A percentile compares a stretch with the other conserved stretches of the same genome.
Evolutionary conservation across 2,329 filamentous ascomycete genomes (phyloP).

Genomic region (Capronia coronata): DNA sequence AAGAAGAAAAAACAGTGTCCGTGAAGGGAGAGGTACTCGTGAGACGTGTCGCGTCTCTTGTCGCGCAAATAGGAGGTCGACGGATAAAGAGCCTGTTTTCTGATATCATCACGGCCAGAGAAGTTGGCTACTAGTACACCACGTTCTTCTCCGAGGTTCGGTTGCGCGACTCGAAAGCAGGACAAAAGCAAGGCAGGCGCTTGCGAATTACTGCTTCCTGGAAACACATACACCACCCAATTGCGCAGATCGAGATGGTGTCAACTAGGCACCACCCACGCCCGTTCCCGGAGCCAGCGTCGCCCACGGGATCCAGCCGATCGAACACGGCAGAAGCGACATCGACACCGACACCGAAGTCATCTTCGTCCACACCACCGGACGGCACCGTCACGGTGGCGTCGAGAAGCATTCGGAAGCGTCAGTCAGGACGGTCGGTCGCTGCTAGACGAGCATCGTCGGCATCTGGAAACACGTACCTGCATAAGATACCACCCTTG

Average conservation of each 20-base stretch:
- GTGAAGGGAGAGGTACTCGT: too few species aligned
- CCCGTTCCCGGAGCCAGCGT: slow-evolving; percentile 40
- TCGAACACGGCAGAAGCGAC: slow-evolving; percentile 25
- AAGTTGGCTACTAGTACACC: too few species aligned
- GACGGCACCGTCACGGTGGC: slow-evolving; percentile 4
- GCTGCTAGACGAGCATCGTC: slow-evolving; percentile 10
- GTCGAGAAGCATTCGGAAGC: slow-evolving; percentile 10
- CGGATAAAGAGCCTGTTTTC: too few species aligned
- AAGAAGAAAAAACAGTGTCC: too few species aligned
- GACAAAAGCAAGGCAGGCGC: background rate
- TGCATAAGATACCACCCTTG: slow-evolving; percentile 55
- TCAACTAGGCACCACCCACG: slow-evolving; percentile 51
- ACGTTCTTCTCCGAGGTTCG: too few species aligned
- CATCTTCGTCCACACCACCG: slow-evolving; percentile 6
- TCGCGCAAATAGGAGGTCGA: too few species aligned
- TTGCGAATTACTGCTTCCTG: background rate
- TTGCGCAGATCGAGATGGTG: slow-evolving; percentile 49
- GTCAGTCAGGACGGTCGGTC: slow-evolving; percentile 26
- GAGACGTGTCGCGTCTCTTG: too few species aligned
- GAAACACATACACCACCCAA: too few species aligned
- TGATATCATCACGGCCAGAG: too few species aligned
- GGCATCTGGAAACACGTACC: slow-evolving; percentile 38
- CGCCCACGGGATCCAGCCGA: slow-evolving; percentile 23
- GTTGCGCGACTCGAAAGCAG: too few species aligned
- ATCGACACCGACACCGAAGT: slow-evolving; percentile 22